A percentile compares a stretch with the other conserved stretches of the same genome.
These are phyloP conservation scores for Poa pratensis DNA, from an alignment of 176 grass and related monocot species.

Conservation along the genomic window DNA sequence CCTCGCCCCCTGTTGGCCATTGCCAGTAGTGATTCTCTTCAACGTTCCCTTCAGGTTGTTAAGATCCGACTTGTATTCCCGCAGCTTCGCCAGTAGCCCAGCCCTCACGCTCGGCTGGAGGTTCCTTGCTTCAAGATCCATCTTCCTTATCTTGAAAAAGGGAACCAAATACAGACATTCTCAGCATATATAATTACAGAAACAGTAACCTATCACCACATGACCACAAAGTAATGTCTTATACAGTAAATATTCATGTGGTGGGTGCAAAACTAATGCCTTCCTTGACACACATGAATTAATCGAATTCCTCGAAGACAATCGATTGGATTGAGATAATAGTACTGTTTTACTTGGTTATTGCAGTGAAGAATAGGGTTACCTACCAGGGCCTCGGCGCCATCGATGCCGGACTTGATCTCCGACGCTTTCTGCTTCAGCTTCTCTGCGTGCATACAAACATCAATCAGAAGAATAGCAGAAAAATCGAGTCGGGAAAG, in stretches of 20 bases:
- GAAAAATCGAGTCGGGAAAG: background rate
- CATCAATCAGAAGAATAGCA: background rate
- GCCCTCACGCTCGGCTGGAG: slow-evolving; percentile 83
- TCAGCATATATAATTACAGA: background rate
- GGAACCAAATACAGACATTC: slow-evolving; percentile 6
- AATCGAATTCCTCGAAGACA: slow-evolving; percentile 14
- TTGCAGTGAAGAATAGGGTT: background rate
- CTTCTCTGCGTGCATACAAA: slow-evolving; percentile 53
- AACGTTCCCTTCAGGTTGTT: slow-evolving; percentile 81
- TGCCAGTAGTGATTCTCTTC: slow-evolving; percentile 65
- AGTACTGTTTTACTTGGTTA: background rate
- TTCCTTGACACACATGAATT: slow-evolving; percentile 3
- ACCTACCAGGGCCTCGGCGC: slow-evolving; percentile 85
- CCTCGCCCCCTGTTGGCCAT: slow-evolving; percentile 58
- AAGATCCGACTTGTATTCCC: slow-evolving; percentile 97
- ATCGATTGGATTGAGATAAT: background rate
- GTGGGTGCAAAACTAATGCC: background rate
- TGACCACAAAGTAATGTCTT: background rate
- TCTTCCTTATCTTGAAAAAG: slow-evolving; percentile 80
- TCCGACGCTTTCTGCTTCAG: slow-evolving; percentile 83
- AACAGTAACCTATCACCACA: background rate
- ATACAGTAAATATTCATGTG: background rate
- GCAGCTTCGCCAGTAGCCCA: slow-evolving; percentile 78
- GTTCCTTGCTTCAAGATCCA: slow-evolving; percentile 97
- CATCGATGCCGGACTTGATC: slow-evolving; percentile 83